Base-by-base conservation (phyloP, 2,329 filamentous ascomycete genomes). In the Xylariaceae sp. region DNA sequence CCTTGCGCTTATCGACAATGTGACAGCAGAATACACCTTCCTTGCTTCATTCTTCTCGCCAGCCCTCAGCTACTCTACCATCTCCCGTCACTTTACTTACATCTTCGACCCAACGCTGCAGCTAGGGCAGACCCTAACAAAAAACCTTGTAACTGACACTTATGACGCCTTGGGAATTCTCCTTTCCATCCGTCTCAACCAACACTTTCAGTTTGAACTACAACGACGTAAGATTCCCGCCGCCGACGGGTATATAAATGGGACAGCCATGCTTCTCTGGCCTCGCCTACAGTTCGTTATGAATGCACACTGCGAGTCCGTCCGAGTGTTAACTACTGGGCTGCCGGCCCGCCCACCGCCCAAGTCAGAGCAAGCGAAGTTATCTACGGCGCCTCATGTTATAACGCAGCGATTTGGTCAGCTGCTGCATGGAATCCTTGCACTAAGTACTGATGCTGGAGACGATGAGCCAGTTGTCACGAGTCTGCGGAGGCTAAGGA, bases 391-490 rank as follows among this genome's bases (percentile, higher is more conserved):
- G 1, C 94, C 94, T 0, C 94, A 97, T 65, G 86, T 93, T 45
- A 81, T 95, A 15, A 97, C 94, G 0, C 94, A 99, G 71, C 85
- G 92, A n/a, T 97, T 97, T 67, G 94, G 91, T 0, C 93, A 97
- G 73, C 85, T 99, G 43, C 74, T 96, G 42, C 89, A 96, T 59
- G 91, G 91, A 2, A 88, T 97, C 24, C 75, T 97, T 24, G 78
- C 84, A 0, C 80, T 99, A 36, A 95, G 91, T 67, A 85, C 85
- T n/a, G 92, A 97, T 63, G 91, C 91, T 0, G 92, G 92, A 2
- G 94, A 97, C 62, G 92, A 97, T 62, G 94, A 99, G 71, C 94
- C 94, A 0, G 89, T 97, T 2, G 86, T 87, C 0, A 86, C 89
- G 41, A 96, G 91, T 65, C 73, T 99, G 40, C 81, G 81, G 10